A percentile compares a stretch with the other conserved stretches of the same genome.
Evolutionary conservation across 1,284 basidiomycete species (phyloP).

Genomic region (Ustilago sp.): DNA sequence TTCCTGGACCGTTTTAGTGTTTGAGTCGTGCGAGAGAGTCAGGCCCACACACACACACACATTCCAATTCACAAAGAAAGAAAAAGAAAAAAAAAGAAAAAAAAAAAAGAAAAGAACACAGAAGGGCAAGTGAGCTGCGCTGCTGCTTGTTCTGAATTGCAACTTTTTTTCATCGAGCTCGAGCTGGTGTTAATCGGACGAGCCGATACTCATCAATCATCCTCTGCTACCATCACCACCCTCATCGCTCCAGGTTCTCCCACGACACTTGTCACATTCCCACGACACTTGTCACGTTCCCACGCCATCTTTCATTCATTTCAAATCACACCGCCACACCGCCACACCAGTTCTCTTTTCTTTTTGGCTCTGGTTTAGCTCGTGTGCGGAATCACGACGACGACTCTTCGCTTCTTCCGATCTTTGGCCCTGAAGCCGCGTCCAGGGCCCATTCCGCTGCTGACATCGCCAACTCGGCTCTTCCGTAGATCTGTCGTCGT

Average conservation of each 20-base stretch:
- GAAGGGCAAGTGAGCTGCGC: neutral
- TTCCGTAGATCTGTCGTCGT: neutral
- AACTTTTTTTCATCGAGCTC: neutral
- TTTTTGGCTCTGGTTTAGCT: conserved; percentile 3
- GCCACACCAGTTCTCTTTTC: conserved; percentile 3
- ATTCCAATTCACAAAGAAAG: neutral
- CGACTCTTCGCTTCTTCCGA: conserved; percentile 44
- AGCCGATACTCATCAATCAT: conserved; percentile 3
- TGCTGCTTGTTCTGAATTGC: conserved; percentile 1
- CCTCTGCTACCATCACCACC: neutral
- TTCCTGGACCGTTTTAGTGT: neutral
- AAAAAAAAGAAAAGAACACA: neutral
- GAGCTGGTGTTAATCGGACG: conserved; percentile 11
- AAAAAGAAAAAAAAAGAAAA: neutral
- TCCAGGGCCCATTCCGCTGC: conserved; percentile 19
- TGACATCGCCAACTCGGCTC: conserved; percentile 3
- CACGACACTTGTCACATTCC: conserved; percentile 2
- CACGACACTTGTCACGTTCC: neutral
- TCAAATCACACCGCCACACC: neutral
- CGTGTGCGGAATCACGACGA: conserved; percentile 35
- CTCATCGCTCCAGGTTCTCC: conserved; percentile 3
- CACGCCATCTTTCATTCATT: neutral
- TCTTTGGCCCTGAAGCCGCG: conserved; percentile 49
- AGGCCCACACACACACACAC: neutral
- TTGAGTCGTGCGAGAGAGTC: conserved; percentile 2